Base-by-base conservation (phyloP, 495 filamentous ascomycete species). In the Parathielavia appendiculata region DNA sequence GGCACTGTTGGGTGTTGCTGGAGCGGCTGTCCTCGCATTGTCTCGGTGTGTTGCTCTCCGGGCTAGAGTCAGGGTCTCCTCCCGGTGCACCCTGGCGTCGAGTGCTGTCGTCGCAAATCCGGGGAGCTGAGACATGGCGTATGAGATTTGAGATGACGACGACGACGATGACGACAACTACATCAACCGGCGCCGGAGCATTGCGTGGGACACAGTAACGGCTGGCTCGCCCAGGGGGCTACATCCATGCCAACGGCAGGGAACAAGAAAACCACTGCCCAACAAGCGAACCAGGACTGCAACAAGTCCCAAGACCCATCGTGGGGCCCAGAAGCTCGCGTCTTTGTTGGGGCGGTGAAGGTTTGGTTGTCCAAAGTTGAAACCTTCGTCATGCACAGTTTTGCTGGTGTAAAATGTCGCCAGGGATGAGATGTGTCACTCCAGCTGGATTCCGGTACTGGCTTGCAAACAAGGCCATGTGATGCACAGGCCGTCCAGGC, bases 31-130 rank as follows among this genome's bases (percentile, higher is more conserved):
- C 46, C 40, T 65, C 30, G 54, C 51, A 56, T 63, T 60, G 38
- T 51, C 54, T 4, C 64, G 63, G 5, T 66, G 59, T 14, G 64
- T 63, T 19, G 36, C 57, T 26, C 56, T 60, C 44, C 69, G 64
- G 36, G 69, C 66, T 43, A 66, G 49, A 17, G 63, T 67, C 46
- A 70, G 45, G 10, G 70, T 67, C 50, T 71, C 70, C 41, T 73
- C 69, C 34, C 69, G 51, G 55, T 73, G 66, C 22, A 57, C 66
- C 47, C 70, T 61, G 40, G 40, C 65, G 56, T 70, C 68, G n/a
- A 66, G 44, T 26, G 57, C 58, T 30, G 52, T 45, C n/a, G 59
- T 54, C 30, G 68, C 68, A 43, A 70, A 63, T 14, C 60, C 22
- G 32, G 64, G 51, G 14, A 65, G 60, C 16, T 67, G 57, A 14